Percentiles rank a stretch among this genome's conserved stretches.
Conservation (phyloP, 2,329 filamentous ascomycete genomes). For the Nannizziopsis barbatae region DNA sequence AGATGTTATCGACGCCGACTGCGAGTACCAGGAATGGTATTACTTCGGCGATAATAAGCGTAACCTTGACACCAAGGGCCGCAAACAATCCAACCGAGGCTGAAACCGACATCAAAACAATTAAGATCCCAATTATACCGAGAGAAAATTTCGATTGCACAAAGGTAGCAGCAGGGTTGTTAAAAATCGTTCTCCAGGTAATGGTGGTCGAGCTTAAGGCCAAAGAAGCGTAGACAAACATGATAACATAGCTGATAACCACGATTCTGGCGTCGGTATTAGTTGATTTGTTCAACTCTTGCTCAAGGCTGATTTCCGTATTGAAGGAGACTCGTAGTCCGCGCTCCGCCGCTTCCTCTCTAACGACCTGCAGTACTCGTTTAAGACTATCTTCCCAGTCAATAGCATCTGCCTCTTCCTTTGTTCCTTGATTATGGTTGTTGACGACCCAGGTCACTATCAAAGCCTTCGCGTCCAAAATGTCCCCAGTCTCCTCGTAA, state of each 20-base stretch:
- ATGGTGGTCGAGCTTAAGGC: constrained; percentile 81
- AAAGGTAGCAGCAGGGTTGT: constrained; percentile 70
- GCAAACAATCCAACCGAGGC: constrained; percentile 93
- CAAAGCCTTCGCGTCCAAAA: constrained; percentile 65
- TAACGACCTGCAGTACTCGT: constrained; percentile 60
- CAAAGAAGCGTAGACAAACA: constrained; percentile 95
- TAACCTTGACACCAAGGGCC: constrained; percentile 81
- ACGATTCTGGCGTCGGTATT: constrained; percentile 98
- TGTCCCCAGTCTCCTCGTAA: constrained; percentile 51
- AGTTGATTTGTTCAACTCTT: constrained; percentile 94
- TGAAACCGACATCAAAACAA: constrained; percentile 94
- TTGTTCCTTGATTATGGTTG: constrained; percentile 65
- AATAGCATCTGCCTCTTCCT: constrained; percentile 60
- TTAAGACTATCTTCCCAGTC: constrained; percentile 81
- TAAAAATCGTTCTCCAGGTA: constrained; percentile 62
- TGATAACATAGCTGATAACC: constrained; percentile 91
- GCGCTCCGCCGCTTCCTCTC: constrained; percentile 63
- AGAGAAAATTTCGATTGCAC: constrained; percentile 96
- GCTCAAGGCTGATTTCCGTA: constrained; percentile 85
- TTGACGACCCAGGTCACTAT: constrained; percentile 92
- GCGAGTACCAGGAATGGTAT: constrained; percentile 95
- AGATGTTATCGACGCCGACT: constrained; percentile 97
- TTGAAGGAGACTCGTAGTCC: constrained; percentile 86
- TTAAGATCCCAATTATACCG: constrained; percentile 86
- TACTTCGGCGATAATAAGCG: constrained; percentile 94